These are phyloP conservation scores for Monilinia fructigena DNA, from an alignment of 2,329 filamentous ascomycete genomes.

Conservation along the genomic window DNA sequence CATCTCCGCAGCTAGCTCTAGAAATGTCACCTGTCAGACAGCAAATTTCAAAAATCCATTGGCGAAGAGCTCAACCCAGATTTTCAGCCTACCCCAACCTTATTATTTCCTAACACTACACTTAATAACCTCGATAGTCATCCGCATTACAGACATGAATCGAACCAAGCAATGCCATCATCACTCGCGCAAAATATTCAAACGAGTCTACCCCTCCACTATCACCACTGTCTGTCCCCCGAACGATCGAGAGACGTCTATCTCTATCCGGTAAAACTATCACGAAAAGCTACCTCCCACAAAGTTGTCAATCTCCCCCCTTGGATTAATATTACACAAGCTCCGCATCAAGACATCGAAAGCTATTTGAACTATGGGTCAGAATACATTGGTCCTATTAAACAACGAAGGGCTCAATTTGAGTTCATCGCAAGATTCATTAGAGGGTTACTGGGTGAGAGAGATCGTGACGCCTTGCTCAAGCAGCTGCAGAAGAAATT, in stretches of 20 bases:
- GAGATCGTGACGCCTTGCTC: not conserved
- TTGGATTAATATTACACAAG: slow-evolving; percentile 8
- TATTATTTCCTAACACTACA: not conserved
- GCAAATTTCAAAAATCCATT: not conserved
- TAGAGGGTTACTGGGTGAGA: not conserved
- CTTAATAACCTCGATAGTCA: not conserved
- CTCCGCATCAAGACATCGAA: not conserved
- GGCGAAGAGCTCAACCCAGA: not conserved
- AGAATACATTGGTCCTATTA: not conserved
- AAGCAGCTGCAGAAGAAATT: slow-evolving; percentile 11
- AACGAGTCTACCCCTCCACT: not conserved
- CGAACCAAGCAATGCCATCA: not conserved
- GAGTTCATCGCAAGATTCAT: slow-evolving; percentile 18
- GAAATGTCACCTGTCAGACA: not conserved
- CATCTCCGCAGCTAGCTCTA: not conserved
- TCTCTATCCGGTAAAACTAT: not conserved
- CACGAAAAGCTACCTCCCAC: not conserved
- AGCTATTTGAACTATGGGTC: not conserved
- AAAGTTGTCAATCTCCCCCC: not conserved
- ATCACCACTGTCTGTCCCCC: not conserved
- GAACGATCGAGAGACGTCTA: not conserved
- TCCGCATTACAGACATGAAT: not conserved
- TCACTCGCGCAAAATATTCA: not conserved
- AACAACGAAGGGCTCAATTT: not conserved
- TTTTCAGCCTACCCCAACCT: not conserved